phyloP scores from a whole-genome alignment of 805 yeast genomes.

The Cephaloascus albidus region DNA sequence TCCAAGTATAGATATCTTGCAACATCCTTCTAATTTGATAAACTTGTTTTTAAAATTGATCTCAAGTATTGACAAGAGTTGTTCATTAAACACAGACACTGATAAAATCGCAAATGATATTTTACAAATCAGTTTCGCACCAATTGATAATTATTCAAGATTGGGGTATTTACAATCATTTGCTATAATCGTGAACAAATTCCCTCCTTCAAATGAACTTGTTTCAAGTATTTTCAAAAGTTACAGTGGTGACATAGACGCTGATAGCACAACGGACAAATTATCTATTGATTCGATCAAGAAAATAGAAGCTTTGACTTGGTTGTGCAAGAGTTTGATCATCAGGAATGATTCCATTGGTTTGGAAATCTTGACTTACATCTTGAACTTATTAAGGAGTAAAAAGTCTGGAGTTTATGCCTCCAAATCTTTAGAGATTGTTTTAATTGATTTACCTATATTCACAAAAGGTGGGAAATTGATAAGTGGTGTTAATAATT shows the following conservation, averaged over 20 bases:
- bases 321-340: conserved; percentile 68
- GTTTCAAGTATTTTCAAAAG: no score
- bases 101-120: conserved; percentile 8
- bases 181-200: conserved; percentile 40
- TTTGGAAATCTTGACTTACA: conserved; percentile 17
- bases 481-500: conserved; percentile 37
- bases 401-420: conserved; percentile 21
- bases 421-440: conserved; percentile 51
- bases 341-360: conserved; percentile 42
- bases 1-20: conserved; percentile 12
- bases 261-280: no score
- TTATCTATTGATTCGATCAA: conserved; percentile 2
- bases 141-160: conserved; percentile 22
- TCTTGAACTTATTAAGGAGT: conserved; percentile 24
- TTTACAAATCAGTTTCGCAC: conserved; percentile 5
- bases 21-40: conserved; percentile 20
- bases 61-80: conserved; percentile 19
- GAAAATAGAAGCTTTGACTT: conserved; percentile 46
- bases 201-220: neutral
- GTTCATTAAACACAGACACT: neutral
- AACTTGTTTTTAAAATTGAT: conserved; percentile 35
- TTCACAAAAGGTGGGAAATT: conserved; percentile 37
- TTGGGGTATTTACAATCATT: conserved; percentile 49
- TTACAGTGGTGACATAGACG: conserved; percentile 2
- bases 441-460: conserved; percentile 59